These are phyloP conservation scores for Eudorina sp. DNA, from an alignment of 139 green algal species.

Conservation along the genomic window DNA sequence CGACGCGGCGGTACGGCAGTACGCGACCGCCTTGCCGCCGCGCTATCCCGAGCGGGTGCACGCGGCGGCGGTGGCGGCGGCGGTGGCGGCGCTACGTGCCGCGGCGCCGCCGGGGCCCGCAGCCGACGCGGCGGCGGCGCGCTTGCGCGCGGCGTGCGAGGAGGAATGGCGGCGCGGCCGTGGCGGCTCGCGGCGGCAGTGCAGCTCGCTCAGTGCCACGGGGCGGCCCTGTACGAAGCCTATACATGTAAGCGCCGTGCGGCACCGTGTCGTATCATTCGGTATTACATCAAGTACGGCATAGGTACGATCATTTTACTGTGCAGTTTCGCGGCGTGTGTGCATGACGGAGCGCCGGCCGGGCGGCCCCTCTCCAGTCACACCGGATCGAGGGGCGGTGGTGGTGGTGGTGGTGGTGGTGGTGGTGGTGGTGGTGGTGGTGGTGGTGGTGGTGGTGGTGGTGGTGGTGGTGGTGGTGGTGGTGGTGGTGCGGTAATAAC, in stretches of 20 bases:
- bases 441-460: too few relatives aligned
- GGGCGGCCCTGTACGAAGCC: neutral
- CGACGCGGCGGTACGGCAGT: neutral
- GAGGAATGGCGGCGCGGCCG: neutral
- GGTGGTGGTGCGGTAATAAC: too few relatives aligned
- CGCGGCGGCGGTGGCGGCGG: neutral
- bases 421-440: too few relatives aligned
- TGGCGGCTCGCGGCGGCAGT: conserved; percentile 38
- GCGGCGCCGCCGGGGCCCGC: conserved; percentile 36
- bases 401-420: too few relatives aligned
- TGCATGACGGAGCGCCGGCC: too few relatives aligned
- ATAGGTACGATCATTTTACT: too few relatives aligned
- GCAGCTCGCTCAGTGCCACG: conserved; percentile 6
- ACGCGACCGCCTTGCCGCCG: neutral
- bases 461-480: too few relatives aligned
- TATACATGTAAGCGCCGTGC: neutral
- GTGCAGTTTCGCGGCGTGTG: too few relatives aligned
- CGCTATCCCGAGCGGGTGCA: conserved; percentile 31
- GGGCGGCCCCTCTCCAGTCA: too few relatives aligned
- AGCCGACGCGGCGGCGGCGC: conserved; percentile 15
- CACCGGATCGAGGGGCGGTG: too few relatives aligned
- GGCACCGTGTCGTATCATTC: too few relatives aligned
- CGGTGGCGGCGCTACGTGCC: conserved; percentile 15
- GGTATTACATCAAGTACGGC: too few relatives aligned
- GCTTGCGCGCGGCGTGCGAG: neutral